Evolutionary conservation across 2,329 filamentous ascomycete species (phyloP), one percentile per base, ranked within the genome.

Genomic region (Fusarium phyllophilum): DNA sequence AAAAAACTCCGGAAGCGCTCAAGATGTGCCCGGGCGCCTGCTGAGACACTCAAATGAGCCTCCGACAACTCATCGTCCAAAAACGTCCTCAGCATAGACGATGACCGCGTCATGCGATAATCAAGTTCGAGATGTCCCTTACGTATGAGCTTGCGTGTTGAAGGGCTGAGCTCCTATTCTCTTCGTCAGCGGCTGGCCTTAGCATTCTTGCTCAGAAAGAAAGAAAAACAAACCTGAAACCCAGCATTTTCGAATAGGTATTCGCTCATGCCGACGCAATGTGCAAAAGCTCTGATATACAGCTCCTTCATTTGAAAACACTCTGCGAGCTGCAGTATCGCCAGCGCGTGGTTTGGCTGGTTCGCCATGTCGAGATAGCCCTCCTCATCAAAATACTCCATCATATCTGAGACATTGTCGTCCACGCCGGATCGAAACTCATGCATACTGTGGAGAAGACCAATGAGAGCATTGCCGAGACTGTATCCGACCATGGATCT

Each of bases 261-360:
- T 26, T 92, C 89, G 68, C 88, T 89, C 93, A 96, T 95, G 48
- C 93, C 94, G 41, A 92, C 91, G 78, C 93, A 94, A 78, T 96
- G 94, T 20, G 89, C 87, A 81, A 95, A 94, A 0, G 93, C 91
- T 77, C 93, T 88, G 17, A 91, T 87, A 85, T 94, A 96, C 18
- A 94, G 82, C n/a, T 90, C 86, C 60, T 84, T 85, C 33, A 92
- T 81, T 58, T 89, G 87, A 72, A 91, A 91, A 29, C 86, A 84
- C 77, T 96, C 93, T 5, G 92, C 90, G 48, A 94, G 86, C 57
- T 88, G 88, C 18, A 96, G 82, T 49, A 91, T 84, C 0, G 91
- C 93, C 42, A 95, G 79, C 1, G 93, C 91, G 78, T 95, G 90
- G 58, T 91, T 87, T 1, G 92, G 89, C 68, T 90, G 89, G 67